Conservation (phyloP, 2,329 filamentous ascomycete genomes). For the Sphaceloma murrayae region DNA sequence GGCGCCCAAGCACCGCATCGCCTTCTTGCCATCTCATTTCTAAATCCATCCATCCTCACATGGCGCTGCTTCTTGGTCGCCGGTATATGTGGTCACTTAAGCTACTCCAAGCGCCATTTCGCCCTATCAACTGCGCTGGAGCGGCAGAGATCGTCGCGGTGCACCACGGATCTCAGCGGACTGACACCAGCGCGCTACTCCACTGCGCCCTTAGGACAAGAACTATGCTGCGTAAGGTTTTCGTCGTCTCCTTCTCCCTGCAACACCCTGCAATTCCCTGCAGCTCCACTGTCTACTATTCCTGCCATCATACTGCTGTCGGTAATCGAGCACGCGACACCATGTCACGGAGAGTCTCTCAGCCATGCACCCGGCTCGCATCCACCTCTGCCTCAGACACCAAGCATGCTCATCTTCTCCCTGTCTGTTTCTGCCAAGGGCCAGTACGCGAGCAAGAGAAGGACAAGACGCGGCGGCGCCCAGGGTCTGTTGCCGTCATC, state of each 20-base stretch:
- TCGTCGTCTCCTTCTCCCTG: conserved; percentile 8
- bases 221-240: conserved; percentile 15
- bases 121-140: neutral
- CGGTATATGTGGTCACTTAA: conserved; percentile 14
- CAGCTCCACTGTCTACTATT: no score
- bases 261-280: no score
- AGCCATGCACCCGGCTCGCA: neutral
- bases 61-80: neutral
- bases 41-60: neutral
- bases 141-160: neutral
- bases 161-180: neutral
- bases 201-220: conserved; percentile 11
- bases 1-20: no score
- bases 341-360: neutral
- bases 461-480: conserved; percentile 1
- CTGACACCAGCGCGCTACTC: neutral
- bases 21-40: conserved; percentile 3
- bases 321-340: conserved; percentile 13
- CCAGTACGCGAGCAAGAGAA: conserved; percentile 10
- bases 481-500: conserved; percentile 10
- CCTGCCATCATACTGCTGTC: conserved; percentile 1
- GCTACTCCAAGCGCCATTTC: conserved; percentile 3
- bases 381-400: conserved; percentile 10
- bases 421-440: neutral
- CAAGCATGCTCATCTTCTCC: conserved; percentile 8